phyloP scores from a whole-genome alignment of 2,329 filamentous ascomycete species.

The Nakataea oryzae region DNA sequence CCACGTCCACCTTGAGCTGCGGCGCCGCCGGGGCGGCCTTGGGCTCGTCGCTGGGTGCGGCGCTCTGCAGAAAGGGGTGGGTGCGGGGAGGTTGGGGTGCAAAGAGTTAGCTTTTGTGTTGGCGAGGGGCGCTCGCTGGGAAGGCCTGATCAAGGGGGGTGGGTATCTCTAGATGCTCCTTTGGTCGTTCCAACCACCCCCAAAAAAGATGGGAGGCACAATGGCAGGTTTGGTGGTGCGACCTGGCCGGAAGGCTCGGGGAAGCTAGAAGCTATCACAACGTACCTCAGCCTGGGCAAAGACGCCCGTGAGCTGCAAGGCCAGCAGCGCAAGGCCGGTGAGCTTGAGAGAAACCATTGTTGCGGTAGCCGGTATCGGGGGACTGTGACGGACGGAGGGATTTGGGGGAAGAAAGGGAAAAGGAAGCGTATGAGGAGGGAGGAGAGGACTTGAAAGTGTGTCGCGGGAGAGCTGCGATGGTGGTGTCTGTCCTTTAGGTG shows the following conservation, averaged over 20 bases:
- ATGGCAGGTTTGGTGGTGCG: not conserved
- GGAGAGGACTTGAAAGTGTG: not conserved
- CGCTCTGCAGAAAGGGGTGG: too few species aligned
- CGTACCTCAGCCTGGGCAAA: constrained; percentile 52
- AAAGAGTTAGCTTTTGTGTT: too few species aligned
- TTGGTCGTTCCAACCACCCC: too few species aligned
- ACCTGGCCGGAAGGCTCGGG: not conserved
- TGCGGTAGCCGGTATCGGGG: not conserved
- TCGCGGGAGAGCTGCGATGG: not conserved
- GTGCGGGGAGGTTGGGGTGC: not conserved
- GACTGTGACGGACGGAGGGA: not conserved
- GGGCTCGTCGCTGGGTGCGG: constrained; percentile 10
- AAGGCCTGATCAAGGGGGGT: too few species aligned
- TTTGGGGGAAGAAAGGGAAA: not conserved
- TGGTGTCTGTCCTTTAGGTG: not conserved
- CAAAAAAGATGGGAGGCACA: too few species aligned
- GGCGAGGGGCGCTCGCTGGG: too few species aligned
- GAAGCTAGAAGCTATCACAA: constrained; percentile 9
- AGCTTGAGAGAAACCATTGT: constrained; percentile 67
- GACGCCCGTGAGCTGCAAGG: constrained; percentile 55
- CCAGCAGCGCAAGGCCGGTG: constrained; percentile 61
- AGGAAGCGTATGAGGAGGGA: not conserved
- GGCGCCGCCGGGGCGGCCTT: constrained; percentile 14
- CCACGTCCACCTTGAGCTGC: constrained; percentile 53
- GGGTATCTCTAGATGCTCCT: not conserved